Evolutionary conservation across 2,329 filamentous ascomycete genomes (phyloP), one percentile per base, ranked within the genome.

Genomic region (Arthrobotrys entomopaga): DNA sequence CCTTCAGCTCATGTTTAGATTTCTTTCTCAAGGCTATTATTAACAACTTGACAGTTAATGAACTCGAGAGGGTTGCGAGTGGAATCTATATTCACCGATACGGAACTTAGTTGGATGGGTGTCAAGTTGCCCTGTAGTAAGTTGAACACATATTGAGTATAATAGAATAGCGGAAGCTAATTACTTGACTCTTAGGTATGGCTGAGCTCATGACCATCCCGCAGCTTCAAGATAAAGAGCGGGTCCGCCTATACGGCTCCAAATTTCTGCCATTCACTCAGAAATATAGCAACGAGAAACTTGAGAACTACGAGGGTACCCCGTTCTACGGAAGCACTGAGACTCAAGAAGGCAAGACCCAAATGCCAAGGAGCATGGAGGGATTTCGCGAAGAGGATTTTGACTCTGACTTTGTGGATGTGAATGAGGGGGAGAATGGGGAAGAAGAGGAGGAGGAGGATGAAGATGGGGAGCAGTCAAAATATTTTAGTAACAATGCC

Each of bases 21-120:
- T 50, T 3, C 19, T 42, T 10, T 20, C 13, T 60, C n/a, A n/a
- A n/a, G n/a, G n/a, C n/a, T n/a, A n/a, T n/a, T 65, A 66, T 52
- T n/a, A 15, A 42, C 1, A 1, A 15, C 6, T 34, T 16, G 42
- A 40, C 24, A 71, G 65, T 49, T 76, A 6, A 66, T 63, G 43
- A 76, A 76, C 16, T 61, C 65, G 13, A 54, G 53, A 15, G 64
- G 71, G 11, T 48, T 71, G 16, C 75, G 78, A 3, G 77, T 79
- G 19, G 74, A 76, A 2, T 84, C 85, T 2, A 83, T 89, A 0
- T 95, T 95, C 79, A 88, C 87, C 0, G 89, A 92, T 73, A 84
- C 84, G 20, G 85, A 91, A 13, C 85, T 93, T 58, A 87, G 89
- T 40, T 86, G 90, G 77, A 93, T 95, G 90, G 89, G 87, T 11